Conservation (phyloP, 202 grass and related monocot genomes). For the Schoenoplectus tabernaemontani region DNA sequence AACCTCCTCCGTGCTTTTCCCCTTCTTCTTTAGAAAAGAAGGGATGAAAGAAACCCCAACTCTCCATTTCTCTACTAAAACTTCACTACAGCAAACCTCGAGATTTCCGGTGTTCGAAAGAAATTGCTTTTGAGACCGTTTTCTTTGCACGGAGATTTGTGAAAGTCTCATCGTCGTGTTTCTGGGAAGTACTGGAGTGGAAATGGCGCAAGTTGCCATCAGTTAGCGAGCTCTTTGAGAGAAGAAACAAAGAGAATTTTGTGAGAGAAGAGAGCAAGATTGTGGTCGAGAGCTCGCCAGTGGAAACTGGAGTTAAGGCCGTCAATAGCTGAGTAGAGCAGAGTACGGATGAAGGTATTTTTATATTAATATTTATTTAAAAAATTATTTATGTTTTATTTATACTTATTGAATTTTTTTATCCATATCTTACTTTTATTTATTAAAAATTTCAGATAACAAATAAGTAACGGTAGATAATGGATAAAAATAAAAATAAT, state of each 20-base stretch:
- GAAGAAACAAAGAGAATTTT: not conserved
- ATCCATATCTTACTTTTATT: no score
- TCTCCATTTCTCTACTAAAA: slow-evolving; percentile 31
- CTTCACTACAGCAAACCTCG: not conserved
- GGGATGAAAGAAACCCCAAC: slow-evolving; percentile 60
- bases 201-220: not conserved
- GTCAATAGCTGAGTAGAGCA: no score
- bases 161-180: not conserved
- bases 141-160: no score
- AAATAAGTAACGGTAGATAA: no score
- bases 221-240: not conserved
- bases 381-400: no score
- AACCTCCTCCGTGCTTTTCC: slow-evolving; percentile 40
- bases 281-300: slow-evolving; percentile 9
- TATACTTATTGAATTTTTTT: no score
- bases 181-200: not conserved
- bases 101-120: slow-evolving; percentile 5
- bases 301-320: no score
- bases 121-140: slow-evolving; percentile 9
- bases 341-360: no score
- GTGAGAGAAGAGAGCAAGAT: not conserved
- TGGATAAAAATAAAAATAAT: no score
- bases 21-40: slow-evolving; percentile 48
- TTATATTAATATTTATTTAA: no score
- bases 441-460: no score